A percentile compares a stretch with the other conserved stretches of the same genome.
Evolutionary conservation across 352 stramenopile genomes (phyloP).

Genomic region (Elongisporangium undulatum): DNA sequence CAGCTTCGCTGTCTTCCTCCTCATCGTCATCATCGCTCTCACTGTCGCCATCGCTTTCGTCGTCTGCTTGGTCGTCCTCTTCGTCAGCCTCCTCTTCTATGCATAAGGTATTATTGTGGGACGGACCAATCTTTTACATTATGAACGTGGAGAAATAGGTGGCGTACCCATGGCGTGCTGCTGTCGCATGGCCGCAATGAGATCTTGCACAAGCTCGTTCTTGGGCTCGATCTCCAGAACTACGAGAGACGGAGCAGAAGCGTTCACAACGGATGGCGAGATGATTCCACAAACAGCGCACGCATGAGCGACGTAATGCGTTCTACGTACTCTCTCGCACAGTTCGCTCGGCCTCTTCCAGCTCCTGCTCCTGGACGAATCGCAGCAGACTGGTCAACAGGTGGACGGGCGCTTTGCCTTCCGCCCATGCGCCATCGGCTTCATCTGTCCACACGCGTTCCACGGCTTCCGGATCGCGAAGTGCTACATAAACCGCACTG

Average conservation of each 20-base stretch:
- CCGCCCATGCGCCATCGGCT: conserved; percentile 55
- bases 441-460: conserved; percentile 60
- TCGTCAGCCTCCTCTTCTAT: conserved; percentile 31
- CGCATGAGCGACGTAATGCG: background rate
- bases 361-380: conserved; percentile 52
- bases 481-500: background rate
- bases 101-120: background rate
- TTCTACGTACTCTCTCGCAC: conserved; percentile 40
- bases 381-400: conserved; percentile 52
- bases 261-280: background rate
- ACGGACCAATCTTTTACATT: background rate
- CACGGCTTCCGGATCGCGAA: conserved; percentile 34
- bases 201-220: conserved; percentile 60
- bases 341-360: conserved; percentile 38
- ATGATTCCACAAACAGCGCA: background rate
- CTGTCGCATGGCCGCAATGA: conserved; percentile 58
- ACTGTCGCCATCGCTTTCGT: conserved; percentile 51
- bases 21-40: conserved; percentile 57
- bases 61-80: conserved; percentile 18
- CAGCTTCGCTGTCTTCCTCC: conserved; percentile 40
- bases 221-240: conserved; percentile 54
- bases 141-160: background rate
- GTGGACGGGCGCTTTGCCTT: conserved; percentile 50
- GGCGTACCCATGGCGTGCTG: conserved; percentile 40
- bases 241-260: conserved; percentile 7